Conservation (phyloP, 306 rosid genomes). For the Gastrolobium villosum region DNA sequence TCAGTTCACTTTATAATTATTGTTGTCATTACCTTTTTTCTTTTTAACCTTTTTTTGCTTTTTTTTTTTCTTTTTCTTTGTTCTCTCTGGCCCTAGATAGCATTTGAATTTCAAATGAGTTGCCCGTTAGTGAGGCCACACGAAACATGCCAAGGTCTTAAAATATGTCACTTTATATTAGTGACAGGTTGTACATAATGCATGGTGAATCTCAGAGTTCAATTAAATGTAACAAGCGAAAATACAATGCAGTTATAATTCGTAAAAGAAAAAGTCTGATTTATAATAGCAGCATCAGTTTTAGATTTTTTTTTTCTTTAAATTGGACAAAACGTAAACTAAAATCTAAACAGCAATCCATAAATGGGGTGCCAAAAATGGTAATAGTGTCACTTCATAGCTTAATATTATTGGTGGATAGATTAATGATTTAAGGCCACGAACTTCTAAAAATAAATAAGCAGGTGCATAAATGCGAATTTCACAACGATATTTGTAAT, state of each 20-base stretch:
- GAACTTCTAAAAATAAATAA: conserved; percentile 30
- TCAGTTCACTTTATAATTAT: conserved; percentile 43
- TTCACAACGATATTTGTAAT: conserved; percentile 32
- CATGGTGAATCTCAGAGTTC: conserved; percentile 32
- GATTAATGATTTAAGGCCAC: background rate
- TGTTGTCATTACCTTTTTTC: conserved; percentile 41
- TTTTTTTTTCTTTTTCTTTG: background rate
- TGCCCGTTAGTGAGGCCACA: conserved; percentile 54
- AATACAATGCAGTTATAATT: background rate
- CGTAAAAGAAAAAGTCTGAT: background rate
- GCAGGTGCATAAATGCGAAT: conserved; percentile 20
- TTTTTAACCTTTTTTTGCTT: conserved; percentile 30
- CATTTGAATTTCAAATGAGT: conserved; percentile 49
- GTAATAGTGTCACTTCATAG: background rate
- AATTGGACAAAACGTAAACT: background rate
- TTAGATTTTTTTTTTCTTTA: background rate
- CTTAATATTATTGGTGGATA: conserved; percentile 11
- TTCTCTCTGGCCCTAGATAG: background rate
- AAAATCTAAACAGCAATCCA: conserved; percentile 4
- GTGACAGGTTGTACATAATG: conserved; percentile 35
- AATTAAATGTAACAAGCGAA: conserved; percentile 24
- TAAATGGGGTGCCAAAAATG: conserved; percentile 24
- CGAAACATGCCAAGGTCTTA: conserved; percentile 38
- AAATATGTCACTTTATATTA: conserved; percentile 22
- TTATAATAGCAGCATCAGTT: background rate